A percentile compares a stretch with the other conserved stretches of the same genome.
These are phyloP conservation scores for Gloeophyllum trabeum DNA, from an alignment of 768 basidiomycete genomes.

Conservation along the genomic window DNA sequence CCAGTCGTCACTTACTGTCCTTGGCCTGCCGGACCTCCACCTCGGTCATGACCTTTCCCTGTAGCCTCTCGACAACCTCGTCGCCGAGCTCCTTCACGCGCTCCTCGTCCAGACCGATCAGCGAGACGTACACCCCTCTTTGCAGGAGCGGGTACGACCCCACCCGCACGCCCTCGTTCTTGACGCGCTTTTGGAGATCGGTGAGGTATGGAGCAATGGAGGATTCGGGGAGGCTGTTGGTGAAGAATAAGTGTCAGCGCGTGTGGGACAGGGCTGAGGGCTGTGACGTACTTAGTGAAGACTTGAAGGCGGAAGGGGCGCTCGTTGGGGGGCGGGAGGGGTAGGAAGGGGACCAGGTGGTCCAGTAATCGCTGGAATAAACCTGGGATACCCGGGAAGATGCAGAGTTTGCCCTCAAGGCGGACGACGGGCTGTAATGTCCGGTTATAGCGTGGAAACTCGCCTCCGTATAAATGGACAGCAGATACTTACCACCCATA, in stretches of 20 bases:
- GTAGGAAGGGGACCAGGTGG: slow-evolving; percentile 59
- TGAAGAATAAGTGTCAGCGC: not conserved
- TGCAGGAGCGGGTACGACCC: slow-evolving; percentile 63
- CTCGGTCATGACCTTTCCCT: slow-evolving; percentile 49
- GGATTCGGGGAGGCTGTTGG: slow-evolving; percentile 61
- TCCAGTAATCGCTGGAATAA: slow-evolving; percentile 78
- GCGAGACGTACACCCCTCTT: slow-evolving; percentile 52
- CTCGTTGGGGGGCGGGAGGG: slow-evolving; percentile 64
- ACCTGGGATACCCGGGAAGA: slow-evolving; percentile 85
- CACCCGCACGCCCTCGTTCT: slow-evolving; percentile 66
- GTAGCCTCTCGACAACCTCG: slow-evolving; percentile 50
- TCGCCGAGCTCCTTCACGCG: slow-evolving; percentile 43
- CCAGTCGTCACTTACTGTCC: too few species aligned
- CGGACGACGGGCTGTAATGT: slow-evolving; percentile 70
- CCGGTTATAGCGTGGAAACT: not conserved
- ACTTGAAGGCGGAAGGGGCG: slow-evolving; percentile 75
- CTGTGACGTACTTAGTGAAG: slow-evolving; percentile 56
- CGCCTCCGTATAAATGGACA: slow-evolving; percentile 1
- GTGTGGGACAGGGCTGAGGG: slow-evolving; percentile 6
- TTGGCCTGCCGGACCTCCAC: slow-evolving; percentile 48
- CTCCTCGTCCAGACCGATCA: slow-evolving; percentile 36
- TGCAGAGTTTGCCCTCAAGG: slow-evolving; percentile 74
- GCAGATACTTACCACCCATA: slow-evolving; percentile 67
- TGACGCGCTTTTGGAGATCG: slow-evolving; percentile 60
- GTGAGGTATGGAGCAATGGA: slow-evolving; percentile 84